Base-by-base conservation (phyloP, 2,329 filamentous ascomycete genomes). In the Apiospora pterosperma region DNA sequence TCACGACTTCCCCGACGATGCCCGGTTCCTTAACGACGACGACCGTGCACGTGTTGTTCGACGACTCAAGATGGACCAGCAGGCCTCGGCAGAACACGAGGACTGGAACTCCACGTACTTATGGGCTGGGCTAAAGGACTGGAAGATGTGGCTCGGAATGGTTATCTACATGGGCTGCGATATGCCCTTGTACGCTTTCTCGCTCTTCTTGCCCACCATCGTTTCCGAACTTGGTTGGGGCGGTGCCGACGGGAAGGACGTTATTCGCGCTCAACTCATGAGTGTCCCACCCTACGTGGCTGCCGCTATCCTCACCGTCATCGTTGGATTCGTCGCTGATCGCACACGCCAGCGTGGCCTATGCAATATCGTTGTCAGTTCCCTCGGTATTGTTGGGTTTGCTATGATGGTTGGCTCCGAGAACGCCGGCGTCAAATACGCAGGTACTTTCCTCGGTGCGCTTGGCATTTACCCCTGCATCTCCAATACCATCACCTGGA, bases 381-480 rank as follows among this genome's bases (percentile, higher is more conserved):
- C 91, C 0, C 71, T 97, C 3, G 93, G 90, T 11, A 89, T 96
- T 19, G 77, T 81, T 0, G 95, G 94, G 0, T 97, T 97, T 74
- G 76, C 83, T 42, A 93, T 97, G 89, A 83, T 97, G 3, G 81
- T 97, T 1, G 87, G 86, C 1, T 87, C 86, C 4, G 80, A 84
- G 3, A 80, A 81, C 5, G 82, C 93, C 0, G 84, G 82, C 0
- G 88, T 95, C 0, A 89, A 93, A 72, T 97, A 97, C 74, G 91
- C 89, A 0, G 94, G 91, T 0, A 91, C 88, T 0, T 97, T 97
- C 76, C 81, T 97, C 0, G 93, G 90, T 0, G 93, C 94, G 0
- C 81, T 95, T 64, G 93, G 94, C 1, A 97, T 97, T 70, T 97
- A 97, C 72, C 93, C 94, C 0, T 90, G 88, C 72, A 92, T 97